phyloP scores from a whole-genome alignment of 805 yeast genomes.

The Metschnikowia proteae region DNA sequence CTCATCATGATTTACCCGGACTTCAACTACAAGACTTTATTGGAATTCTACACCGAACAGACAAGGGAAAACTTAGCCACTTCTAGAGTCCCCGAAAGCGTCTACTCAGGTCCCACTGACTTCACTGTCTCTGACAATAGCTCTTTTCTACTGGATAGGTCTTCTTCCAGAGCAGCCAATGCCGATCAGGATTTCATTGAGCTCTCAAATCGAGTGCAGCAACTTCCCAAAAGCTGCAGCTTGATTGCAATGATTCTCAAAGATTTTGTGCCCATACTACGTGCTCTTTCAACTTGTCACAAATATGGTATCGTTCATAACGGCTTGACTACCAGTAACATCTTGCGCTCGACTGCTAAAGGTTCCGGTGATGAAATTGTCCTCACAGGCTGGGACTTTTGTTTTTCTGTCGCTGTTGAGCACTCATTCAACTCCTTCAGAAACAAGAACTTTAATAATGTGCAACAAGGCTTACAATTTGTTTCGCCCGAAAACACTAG shows the following conservation, averaged over 20 bases:
- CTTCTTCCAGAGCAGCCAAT: conserved; percentile 5
- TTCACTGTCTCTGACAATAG: conserved; percentile 5
- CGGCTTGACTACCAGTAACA: conserved; percentile 39
- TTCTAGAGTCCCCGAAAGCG: conserved; percentile 10
- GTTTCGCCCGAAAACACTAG: conserved; percentile 51
- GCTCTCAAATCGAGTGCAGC: conserved; percentile 15
- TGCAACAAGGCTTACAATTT: conserved; percentile 42
- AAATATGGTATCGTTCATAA: conserved; percentile 44
- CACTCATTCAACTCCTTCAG: conserved; percentile 41
- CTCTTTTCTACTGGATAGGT: conserved; percentile 5
- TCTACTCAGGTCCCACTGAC: conserved; percentile 14
- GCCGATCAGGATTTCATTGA: conserved; percentile 16
- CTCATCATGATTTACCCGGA: conserved; percentile 23
- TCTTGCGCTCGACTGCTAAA: conserved; percentile 33
- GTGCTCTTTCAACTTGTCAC: conserved; percentile 28
- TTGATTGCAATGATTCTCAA: conserved; percentile 20
- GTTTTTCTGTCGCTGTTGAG: conserved; percentile 40
- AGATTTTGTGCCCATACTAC: conserved; percentile 24
- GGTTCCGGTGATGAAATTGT: conserved; percentile 23
- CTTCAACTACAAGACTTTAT: conserved; percentile 16
- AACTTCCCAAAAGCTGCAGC: conserved; percentile 18
- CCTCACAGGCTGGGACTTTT: conserved; percentile 48
- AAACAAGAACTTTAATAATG: conserved; percentile 34
- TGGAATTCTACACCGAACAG: conserved; percentile 12
- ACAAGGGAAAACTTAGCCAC: conserved; percentile 5